Conservation (phyloP, 2,329 filamentous ascomycete species). For the Botryotinia globosa region DNA sequence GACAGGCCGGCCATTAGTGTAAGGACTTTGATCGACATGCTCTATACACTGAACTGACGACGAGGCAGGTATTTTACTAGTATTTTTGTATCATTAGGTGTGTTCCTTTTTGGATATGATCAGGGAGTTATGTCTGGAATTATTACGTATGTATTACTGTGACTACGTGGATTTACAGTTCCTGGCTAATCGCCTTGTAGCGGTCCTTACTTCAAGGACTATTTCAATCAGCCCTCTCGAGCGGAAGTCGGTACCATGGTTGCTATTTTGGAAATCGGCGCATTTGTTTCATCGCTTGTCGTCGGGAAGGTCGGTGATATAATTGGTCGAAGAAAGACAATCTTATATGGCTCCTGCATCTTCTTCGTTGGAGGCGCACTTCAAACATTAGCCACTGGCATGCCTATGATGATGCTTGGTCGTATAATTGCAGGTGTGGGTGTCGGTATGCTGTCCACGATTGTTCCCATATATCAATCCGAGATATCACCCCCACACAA, state of each 20-base stretch:
- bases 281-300: slow-evolving; percentile 81
- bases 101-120: slow-evolving; percentile 87
- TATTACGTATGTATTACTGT: slow-evolving; percentile 55
- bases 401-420: slow-evolving; percentile 85
- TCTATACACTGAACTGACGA: slow-evolving; percentile 20
- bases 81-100: slow-evolving; percentile 81
- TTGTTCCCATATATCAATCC: slow-evolving; percentile 90
- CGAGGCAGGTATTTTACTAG: slow-evolving; percentile 81
- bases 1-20: slow-evolving; percentile 93
- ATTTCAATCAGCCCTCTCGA: slow-evolving; percentile 84
- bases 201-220: slow-evolving; percentile 82
- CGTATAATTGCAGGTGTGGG: slow-evolving; percentile 82
- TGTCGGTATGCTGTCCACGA: slow-evolving; percentile 85
- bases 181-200: slow-evolving; percentile 46
- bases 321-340: slow-evolving; percentile 83
- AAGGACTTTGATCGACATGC: slow-evolving; percentile 41
- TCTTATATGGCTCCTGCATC: slow-evolving; percentile 87
- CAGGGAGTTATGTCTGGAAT: slow-evolving; percentile 83
- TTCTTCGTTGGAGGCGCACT: slow-evolving; percentile 82
- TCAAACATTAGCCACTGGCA: slow-evolving; percentile 76
- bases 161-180: neutral
- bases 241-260: slow-evolving; percentile 96
- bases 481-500: slow-evolving; percentile 97
- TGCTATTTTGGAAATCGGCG: slow-evolving; percentile 90
- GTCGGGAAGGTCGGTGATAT: slow-evolving; percentile 90